Conservation (phyloP, 2,329 filamentous ascomycete genomes). For the Aspergillus neotritici region DNA sequence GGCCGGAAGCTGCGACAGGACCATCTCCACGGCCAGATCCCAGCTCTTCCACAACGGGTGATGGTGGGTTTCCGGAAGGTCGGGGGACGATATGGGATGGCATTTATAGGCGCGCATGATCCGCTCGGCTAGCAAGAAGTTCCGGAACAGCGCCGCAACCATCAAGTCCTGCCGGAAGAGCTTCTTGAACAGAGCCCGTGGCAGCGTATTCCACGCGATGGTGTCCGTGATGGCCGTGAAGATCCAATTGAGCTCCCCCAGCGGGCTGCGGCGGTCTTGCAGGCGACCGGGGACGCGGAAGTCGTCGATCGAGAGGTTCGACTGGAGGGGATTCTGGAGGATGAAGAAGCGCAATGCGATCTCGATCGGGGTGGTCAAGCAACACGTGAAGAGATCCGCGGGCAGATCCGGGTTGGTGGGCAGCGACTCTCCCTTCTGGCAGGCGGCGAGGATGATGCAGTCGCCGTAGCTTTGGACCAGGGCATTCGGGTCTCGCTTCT, state of each 20-base stretch:
- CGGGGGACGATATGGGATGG: slow-evolving; percentile 84
- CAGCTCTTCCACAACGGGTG: slow-evolving; percentile 96
- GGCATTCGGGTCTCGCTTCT: slow-evolving; percentile 67
- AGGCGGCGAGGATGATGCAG: slow-evolving; percentile 89
- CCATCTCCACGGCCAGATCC: slow-evolving; percentile 96
- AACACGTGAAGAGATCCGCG: slow-evolving; percentile 92
- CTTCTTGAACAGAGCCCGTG: slow-evolving; percentile 87
- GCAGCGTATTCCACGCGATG: slow-evolving; percentile 94
- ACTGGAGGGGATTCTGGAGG: slow-evolving; percentile 73
- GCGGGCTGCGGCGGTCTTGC: slow-evolving; percentile 84
- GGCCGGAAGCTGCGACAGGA: slow-evolving; percentile 79
- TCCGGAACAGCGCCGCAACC: slow-evolving; percentile 96
- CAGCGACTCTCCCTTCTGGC: slow-evolving; percentile 81
- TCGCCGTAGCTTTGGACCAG: slow-evolving; percentile 64
- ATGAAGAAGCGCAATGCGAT: slow-evolving; percentile 97
- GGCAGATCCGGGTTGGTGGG: slow-evolving; percentile 91
- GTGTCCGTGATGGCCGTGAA: slow-evolving; percentile 98
- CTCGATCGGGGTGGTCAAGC: slow-evolving; percentile 92
- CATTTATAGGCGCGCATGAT: slow-evolving; percentile 97
- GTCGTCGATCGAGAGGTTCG: slow-evolving; percentile 67
- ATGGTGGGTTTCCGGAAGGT: slow-evolving; percentile 88
- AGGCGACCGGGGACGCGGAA: slow-evolving; percentile 86
- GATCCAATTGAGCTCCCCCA: slow-evolving; percentile 98
- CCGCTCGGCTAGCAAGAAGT: slow-evolving; percentile 88
- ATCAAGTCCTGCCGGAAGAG: slow-evolving; percentile 96